phyloP scores from a whole-genome alignment of 768 basidiomycete species.

The Amanita muscaria region DNA sequence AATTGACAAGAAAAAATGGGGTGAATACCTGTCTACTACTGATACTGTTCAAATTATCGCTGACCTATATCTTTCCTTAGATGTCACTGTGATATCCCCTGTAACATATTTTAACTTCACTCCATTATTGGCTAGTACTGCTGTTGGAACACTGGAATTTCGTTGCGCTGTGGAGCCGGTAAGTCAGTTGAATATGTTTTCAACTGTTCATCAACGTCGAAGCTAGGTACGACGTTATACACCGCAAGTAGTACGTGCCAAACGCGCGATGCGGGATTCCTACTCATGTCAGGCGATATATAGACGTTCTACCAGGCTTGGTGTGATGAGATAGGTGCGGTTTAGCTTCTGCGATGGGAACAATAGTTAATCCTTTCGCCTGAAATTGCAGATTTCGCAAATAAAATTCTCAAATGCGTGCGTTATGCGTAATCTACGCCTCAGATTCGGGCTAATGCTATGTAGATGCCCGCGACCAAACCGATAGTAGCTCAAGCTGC shows the following conservation, averaged over 20 bases:
- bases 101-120: slow-evolving; percentile 63
- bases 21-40: slow-evolving; percentile 27
- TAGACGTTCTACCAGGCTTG: slow-evolving; percentile 66
- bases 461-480: slow-evolving; percentile 56
- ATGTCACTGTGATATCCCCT: slow-evolving; percentile 60
- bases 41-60: slow-evolving; percentile 1
- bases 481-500: slow-evolving; percentile 25
- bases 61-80: slow-evolving; percentile 27
- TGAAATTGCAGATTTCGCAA: slow-evolving; percentile 41
- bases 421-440: slow-evolving; percentile 14
- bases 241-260: slow-evolving; percentile 40
- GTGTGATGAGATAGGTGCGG: slow-evolving; percentile 61
- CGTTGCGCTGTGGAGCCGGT: slow-evolving; percentile 77
- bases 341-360: background rate
- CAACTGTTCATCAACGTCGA: background rate
- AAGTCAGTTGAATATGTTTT: slow-evolving; percentile 17
- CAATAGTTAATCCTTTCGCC: slow-evolving; percentile 1
- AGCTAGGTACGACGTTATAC: slow-evolving; percentile 45
- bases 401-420: slow-evolving; percentile 53
- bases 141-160: slow-evolving; percentile 81
- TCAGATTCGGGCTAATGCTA: background rate
- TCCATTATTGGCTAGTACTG: slow-evolving; percentile 57
- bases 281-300: background rate
- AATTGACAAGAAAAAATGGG: slow-evolving; percentile 65
- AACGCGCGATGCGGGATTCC: background rate